Evolutionary conservation across 495 filamentous ascomycete genomes (phyloP), one percentile per base, ranked within the genome.

Genomic region (Extremus antarcticus): DNA sequence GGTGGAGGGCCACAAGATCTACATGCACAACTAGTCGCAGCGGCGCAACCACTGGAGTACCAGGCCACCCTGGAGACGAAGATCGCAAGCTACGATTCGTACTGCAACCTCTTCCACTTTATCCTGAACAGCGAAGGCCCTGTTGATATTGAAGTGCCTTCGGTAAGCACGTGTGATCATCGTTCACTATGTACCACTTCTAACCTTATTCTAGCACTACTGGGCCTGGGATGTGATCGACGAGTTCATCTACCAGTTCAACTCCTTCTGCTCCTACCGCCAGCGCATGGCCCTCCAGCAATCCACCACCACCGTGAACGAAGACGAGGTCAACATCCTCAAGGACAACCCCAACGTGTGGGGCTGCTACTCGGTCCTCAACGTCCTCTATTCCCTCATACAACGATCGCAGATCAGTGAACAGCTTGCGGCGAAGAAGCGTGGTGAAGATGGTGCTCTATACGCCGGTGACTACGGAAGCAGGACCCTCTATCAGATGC

Each of bases 191-290:
- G 8, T 21, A 50, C 1, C 4, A 21, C 35, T 55, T 55, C 43
- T 40, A 50, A 25, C 38, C n/a, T 55, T 46, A 23, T 1, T 38
- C 72, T n/a, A 98, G 92, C 90, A 95, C 73, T 95, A 89, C 75
- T 98, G 92, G 92, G 94, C 92, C 17, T 98, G 94, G 92, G 92
- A 98, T 73, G 94, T 96, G 56, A 97, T 98, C 71, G 92, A 98
- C 66, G 92, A 98, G 68, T 98, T 98, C 75, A 97, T 98, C 73
- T 98, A 98, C 78, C 92, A 98, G 71, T 98, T 98, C 78, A 96
- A 98, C 76, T 94, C 88, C 38, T 98, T 97, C 77, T 97, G 89
- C 70, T 85, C 87, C 51, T 95, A 96, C 78, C 85, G 92, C 62
- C 87, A 92, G 62, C 83, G 88, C 35, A 80, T 96, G 56, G 92